Percentiles rank a stretch among this genome's conserved stretches.
phyloP scores from a whole-genome alignment of 2,329 filamentous ascomycete species.

The Phialemoniopsis sp. region DNA sequence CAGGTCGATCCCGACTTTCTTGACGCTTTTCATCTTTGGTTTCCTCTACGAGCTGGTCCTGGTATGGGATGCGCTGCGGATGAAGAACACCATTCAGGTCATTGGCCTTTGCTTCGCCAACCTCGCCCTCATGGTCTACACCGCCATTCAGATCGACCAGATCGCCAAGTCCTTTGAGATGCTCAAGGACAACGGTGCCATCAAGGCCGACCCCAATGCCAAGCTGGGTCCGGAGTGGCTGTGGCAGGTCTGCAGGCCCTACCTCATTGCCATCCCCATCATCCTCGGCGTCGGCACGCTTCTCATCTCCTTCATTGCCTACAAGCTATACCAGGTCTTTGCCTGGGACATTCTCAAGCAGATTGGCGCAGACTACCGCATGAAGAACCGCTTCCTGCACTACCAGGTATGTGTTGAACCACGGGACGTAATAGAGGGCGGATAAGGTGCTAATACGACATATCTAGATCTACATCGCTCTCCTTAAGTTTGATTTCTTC shows the following conservation, averaged over 20 bases:
- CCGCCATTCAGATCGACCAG: conserved; percentile 88
- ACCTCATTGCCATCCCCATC: conserved; percentile 79
- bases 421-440: too few species aligned
- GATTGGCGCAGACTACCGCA: conserved; percentile 92
- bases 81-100: conserved; percentile 98
- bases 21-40: conserved; percentile 95
- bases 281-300: conserved; percentile 76
- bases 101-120: conserved; percentile 95
- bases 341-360: conserved; percentile 99
- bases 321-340: conserved; percentile 98
- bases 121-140: conserved; percentile 85
- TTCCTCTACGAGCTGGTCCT: conserved; percentile 89
- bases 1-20: conserved; percentile 85
- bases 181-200: conserved; percentile 40
- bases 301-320: conserved; percentile 71
- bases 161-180: conserved; percentile 67
- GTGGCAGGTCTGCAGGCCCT: conserved; percentile 68
- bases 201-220: conserved; percentile 25
- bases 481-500: conserved; percentile 99
- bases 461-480: conserved; percentile 85
- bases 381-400: conserved; percentile 94
- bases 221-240: conserved; percentile 34
- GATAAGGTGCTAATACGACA: conserved; percentile 14
- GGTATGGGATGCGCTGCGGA: conserved; percentile 86
- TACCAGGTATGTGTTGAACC: conserved; percentile 82